Conservation (phyloP, 345 rosid species). For the Aquilaria sinensis region DNA sequence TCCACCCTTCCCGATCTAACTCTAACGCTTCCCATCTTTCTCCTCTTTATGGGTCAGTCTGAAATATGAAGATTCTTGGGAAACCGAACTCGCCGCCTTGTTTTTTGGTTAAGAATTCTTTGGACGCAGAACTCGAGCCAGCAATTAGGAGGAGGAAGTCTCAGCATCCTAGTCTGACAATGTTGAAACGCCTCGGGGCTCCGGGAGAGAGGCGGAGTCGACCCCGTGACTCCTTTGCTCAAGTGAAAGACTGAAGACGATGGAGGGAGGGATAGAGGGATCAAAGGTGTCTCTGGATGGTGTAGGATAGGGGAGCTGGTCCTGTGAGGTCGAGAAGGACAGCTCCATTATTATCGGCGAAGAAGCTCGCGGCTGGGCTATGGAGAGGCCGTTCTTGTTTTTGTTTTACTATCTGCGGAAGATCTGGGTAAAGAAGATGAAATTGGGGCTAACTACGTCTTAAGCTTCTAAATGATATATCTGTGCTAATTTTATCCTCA, state of each 20-base stretch:
- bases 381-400: slow-evolving; percentile 44
- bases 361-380: slow-evolving; percentile 85
- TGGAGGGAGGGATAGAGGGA: slow-evolving; percentile 23
- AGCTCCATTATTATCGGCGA: slow-evolving; percentile 40
- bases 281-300: slow-evolving; percentile 23
- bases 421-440: too few relatives aligned
- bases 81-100: slow-evolving; percentile 40
- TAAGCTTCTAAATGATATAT: too few relatives aligned
- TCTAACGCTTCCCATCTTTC: not conserved
- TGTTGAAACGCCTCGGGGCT: too few relatives aligned
- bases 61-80: slow-evolving; percentile 66
- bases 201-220: slow-evolving; percentile 34
- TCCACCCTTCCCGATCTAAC: slow-evolving; percentile 2
- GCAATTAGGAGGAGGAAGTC: slow-evolving; percentile 25
- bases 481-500: too few relatives aligned
- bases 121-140: slow-evolving; percentile 50
- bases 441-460: too few relatives aligned
- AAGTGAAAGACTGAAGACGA: slow-evolving; percentile 73
- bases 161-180: too few relatives aligned
- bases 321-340: slow-evolving; percentile 30
- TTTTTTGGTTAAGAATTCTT: slow-evolving; percentile 24
- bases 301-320: slow-evolving; percentile 19
- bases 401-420: too few relatives aligned
- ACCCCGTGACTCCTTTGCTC: slow-evolving; percentile 71
- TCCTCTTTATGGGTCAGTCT: slow-evolving; percentile 13